Evolutionary conservation across 306 rosid species (phyloP).

Genomic region (Crotalaria pallida): DNA sequence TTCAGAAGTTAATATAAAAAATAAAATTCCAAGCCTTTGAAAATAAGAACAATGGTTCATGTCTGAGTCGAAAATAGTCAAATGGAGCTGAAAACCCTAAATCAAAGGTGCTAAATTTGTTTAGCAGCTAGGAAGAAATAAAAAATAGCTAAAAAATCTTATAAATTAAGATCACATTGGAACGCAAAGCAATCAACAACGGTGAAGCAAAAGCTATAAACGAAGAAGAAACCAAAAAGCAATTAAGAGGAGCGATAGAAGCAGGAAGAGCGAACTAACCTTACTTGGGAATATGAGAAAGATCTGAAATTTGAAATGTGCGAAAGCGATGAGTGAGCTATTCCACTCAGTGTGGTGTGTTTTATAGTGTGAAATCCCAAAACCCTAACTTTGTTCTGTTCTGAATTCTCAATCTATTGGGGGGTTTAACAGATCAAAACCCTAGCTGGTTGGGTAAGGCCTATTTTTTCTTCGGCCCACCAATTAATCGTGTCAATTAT

Average conservation of each 20-base stretch:
- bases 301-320: not conserved
- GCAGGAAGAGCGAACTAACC: not conserved
- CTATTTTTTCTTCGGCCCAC: slow-evolving; percentile 14
- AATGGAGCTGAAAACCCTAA: not conserved
- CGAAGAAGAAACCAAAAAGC: not conserved
- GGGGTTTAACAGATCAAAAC: slow-evolving; percentile 1
- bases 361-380: slow-evolving; percentile 22
- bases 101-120: not conserved
- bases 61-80: not conserved
- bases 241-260: not conserved
- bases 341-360: too few relatives aligned
- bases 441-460: not conserved
- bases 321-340: not conserved
- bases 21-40: not conserved
- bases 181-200: not conserved
- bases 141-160: not conserved
- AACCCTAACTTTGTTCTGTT: slow-evolving; percentile 22
- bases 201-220: not conserved
- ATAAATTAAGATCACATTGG: not conserved
- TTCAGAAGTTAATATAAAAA: not conserved
- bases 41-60: not conserved
- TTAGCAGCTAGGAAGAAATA: not conserved
- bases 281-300: not conserved
- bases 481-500: too few relatives aligned
- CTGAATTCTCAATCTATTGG: not conserved